Percentiles rank a stretch among this genome's conserved stretches.
Conservation (phyloP, 306 rosid species). For the Quercus cerris region DNA sequence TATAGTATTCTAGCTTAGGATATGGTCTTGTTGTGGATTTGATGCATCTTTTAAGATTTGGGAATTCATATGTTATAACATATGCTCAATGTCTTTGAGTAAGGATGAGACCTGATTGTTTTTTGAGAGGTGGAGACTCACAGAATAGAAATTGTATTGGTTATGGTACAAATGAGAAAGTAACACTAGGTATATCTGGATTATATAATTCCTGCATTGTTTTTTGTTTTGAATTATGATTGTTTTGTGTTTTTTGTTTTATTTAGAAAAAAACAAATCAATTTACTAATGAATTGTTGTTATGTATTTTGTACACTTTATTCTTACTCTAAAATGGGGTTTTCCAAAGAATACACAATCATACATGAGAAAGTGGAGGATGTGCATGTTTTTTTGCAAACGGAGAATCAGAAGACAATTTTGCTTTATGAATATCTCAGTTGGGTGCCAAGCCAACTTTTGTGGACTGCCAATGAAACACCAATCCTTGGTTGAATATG, state of each 20-base stretch:
- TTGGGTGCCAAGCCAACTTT: conserved; percentile 25
- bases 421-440: conserved; percentile 29
- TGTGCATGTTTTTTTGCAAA: conserved; percentile 14
- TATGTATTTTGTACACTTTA: conserved; percentile 5
- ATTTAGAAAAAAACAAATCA: not conserved
- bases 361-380: not conserved
- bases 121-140: not conserved
- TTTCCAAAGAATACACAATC: conserved; percentile 32
- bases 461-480: conserved; percentile 23
- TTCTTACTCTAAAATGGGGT: conserved; percentile 14
- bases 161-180: too few species aligned
- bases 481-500: conserved; percentile 22
- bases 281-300: not conserved
- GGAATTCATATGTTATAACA: not conserved
- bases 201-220: not conserved
- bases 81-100: not conserved
- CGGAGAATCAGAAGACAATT: conserved; percentile 25
- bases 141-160: not conserved
- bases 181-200: too few species aligned
- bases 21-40: not conserved
- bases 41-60: not conserved
- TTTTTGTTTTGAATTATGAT: not conserved
- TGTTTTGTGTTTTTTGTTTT: not conserved
- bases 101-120: not conserved
- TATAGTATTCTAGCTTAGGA: not conserved